These are phyloP conservation scores for Microsporum audouinii DNA, from an alignment of 2,329 filamentous ascomycete species.

Conservation along the genomic window DNA sequence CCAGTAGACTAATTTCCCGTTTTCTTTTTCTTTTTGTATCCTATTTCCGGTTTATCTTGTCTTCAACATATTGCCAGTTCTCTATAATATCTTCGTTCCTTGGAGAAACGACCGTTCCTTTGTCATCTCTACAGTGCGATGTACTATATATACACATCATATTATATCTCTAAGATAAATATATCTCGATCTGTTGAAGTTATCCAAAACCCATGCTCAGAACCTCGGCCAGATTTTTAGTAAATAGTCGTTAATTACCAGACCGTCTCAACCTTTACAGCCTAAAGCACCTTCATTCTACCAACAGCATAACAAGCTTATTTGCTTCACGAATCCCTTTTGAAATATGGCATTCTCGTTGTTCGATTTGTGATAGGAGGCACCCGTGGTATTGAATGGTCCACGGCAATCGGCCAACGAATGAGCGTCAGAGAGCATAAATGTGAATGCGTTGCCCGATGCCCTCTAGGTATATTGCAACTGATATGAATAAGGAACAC, in stretches of 20 bases:
- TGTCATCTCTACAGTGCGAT: not conserved
- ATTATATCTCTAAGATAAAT: not conserved
- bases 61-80: not conserved
- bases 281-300: not conserved
- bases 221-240: not conserved
- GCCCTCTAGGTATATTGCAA: slow-evolving; percentile 36
- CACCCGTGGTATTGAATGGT: slow-evolving; percentile 23
- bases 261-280: too few species aligned
- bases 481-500: slow-evolving; percentile 9
- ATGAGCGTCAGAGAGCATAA: slow-evolving; percentile 65
- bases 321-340: not conserved
- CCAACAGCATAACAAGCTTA: not conserved
- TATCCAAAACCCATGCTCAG: not conserved
- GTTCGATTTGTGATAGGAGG: slow-evolving; percentile 20
- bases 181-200: not conserved
- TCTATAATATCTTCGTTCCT: not conserved
- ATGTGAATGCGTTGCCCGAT: slow-evolving; percentile 53
- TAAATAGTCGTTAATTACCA: too few species aligned
- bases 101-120: not conserved
- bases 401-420: slow-evolving; percentile 48
- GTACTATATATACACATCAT: not conserved
- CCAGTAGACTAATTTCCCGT: slow-evolving; percentile 31
- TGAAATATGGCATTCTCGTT: slow-evolving; percentile 5
- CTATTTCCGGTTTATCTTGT: slow-evolving; percentile 4
- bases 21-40: not conserved